A percentile compares a stretch with the other conserved stretches of the same genome.
Conservation (phyloP, 176 grass and related monocot genomes). For the Avena sativa region DNA sequence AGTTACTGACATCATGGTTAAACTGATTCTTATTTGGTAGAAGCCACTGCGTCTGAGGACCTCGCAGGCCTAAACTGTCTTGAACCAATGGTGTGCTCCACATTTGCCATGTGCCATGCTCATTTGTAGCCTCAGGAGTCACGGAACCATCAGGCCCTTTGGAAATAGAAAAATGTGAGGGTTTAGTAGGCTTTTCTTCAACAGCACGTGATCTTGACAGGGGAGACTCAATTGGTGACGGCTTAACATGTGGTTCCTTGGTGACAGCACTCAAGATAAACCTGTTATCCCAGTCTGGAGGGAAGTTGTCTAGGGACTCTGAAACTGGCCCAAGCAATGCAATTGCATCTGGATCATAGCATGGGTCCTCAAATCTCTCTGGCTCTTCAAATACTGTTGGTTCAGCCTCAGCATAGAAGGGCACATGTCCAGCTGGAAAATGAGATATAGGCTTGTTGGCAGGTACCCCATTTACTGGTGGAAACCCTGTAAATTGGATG, state of each 20-base stretch:
- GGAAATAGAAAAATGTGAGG: conserved; percentile 31
- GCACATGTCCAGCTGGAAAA: conserved; percentile 57
- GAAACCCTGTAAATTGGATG: conserved; percentile 56
- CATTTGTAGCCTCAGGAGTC: conserved; percentile 55
- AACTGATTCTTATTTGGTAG: conserved; percentile 50
- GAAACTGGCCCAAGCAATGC: conserved; percentile 85
- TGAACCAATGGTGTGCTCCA: conserved; percentile 88
- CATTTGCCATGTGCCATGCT: conserved; percentile 84
- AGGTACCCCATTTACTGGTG: conserved; percentile 44
- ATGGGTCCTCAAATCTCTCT: conserved; percentile 89
- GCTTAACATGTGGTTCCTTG: conserved; percentile 62
- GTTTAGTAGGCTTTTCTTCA: conserved; percentile 61
- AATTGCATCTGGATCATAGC: conserved; percentile 77
- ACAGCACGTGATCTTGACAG: conserved; percentile 55
- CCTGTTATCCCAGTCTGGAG: conserved; percentile 53
- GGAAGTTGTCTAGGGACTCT: conserved; percentile 72
- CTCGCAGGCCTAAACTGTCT: conserved; percentile 68
- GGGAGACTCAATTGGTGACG: conserved; percentile 90
- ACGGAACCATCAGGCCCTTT: conserved; percentile 44
- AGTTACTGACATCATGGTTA: conserved; percentile 49
- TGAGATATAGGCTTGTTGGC: conserved; percentile 34
- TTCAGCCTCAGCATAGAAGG: conserved; percentile 51
- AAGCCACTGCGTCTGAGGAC: conserved; percentile 66
- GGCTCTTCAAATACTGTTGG: conserved; percentile 59
- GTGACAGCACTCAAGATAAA: conserved; percentile 52